Conservation (phyloP, 805 yeast genomes). For the Cyberlindnera nakhonratchasimensis region DNA sequence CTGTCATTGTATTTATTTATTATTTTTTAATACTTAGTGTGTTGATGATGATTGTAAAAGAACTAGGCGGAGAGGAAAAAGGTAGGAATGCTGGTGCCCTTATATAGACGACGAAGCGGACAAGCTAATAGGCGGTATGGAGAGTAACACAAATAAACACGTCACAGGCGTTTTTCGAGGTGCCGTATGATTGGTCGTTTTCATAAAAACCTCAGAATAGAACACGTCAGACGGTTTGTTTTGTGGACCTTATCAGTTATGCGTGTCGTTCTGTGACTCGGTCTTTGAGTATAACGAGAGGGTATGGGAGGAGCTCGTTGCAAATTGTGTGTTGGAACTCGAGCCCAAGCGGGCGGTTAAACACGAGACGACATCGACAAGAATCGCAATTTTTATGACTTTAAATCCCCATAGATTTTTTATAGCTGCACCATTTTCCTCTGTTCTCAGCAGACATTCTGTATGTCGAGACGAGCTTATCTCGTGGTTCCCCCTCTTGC, state of each 20-base stretch:
- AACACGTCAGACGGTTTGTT: background rate
- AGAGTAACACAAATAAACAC: too few relatives aligned
- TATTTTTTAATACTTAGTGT: background rate
- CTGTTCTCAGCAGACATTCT: too few relatives aligned
- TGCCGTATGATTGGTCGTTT: background rate
- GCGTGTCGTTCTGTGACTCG: background rate
- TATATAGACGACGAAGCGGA: background rate
- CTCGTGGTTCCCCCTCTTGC: too few relatives aligned
- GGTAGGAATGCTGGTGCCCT: background rate
- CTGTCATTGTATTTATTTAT: constrained; percentile 4
- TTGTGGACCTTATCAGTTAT: background rate
- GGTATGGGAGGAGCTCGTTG: too few relatives aligned
- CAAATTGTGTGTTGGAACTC: background rate
- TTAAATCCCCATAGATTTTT: background rate
- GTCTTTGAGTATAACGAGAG: background rate
- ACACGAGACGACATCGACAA: background rate
- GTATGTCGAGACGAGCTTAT: too few relatives aligned
- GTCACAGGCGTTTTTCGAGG: background rate
- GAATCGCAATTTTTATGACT: background rate
- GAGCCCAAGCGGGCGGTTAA: background rate
- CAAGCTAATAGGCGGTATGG: background rate
- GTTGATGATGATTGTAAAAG: background rate
- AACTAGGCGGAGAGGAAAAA: background rate
- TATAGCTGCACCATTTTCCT: too few relatives aligned
- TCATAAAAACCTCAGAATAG: too few relatives aligned